Conservation (phyloP, 306 rosid species). For the Pyrus betulifolia region DNA sequence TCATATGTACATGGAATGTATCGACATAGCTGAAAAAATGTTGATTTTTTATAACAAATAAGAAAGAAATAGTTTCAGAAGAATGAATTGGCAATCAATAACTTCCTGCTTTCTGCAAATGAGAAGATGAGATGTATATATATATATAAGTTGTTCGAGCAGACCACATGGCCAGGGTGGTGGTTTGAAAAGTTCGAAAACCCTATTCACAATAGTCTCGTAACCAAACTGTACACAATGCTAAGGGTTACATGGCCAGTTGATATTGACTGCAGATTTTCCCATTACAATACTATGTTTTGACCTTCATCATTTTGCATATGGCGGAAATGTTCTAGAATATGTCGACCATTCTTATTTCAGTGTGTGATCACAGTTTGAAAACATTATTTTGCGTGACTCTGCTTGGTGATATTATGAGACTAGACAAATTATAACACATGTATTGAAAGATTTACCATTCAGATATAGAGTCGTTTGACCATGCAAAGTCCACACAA, state of each 20-base stretch:
- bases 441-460: neutral
- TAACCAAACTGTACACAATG: neutral
- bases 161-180: constrained; percentile 15
- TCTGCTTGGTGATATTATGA: neutral
- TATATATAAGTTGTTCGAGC: neutral
- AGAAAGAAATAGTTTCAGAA: neutral
- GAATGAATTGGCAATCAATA: neutral
- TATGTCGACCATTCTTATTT: neutral
- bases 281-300: neutral
- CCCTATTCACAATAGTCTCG: neutral
- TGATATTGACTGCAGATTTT: neutral
- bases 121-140: neutral
- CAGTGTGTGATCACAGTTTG: neutral
- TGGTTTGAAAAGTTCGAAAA: neutral
- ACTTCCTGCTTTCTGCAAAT: neutral
- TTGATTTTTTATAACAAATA: no score
- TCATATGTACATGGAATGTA: no score
- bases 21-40: no score
- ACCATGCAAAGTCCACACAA: no score
- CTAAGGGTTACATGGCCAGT: neutral
- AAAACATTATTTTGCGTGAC: neutral
- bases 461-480: no score
- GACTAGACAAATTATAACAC: neutral
- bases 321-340: neutral
- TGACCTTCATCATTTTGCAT: neutral